These are phyloP conservation scores for Udeniomyces megalosporus DNA, from an alignment of 768 basidiomycete species.

Conservation along the genomic window DNA sequence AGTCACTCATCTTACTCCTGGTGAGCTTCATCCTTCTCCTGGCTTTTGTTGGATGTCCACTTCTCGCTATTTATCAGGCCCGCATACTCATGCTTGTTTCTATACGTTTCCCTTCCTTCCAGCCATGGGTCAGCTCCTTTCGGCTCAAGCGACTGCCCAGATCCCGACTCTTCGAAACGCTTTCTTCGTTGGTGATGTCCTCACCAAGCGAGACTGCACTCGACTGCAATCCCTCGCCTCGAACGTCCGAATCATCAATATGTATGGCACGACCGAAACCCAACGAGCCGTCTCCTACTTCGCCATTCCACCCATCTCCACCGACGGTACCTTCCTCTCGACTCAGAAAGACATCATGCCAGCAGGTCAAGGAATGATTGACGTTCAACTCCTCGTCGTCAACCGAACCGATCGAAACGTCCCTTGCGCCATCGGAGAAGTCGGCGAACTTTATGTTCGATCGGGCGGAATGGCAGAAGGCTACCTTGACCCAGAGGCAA, in stretches of 20 bases:
- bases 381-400: constrained; percentile 91
- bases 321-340: constrained; percentile 75
- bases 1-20: constrained; percentile 89
- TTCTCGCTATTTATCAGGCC: not conserved
- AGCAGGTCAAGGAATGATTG: constrained; percentile 91
- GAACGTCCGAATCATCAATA: constrained; percentile 91
- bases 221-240: constrained; percentile 81
- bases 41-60: not conserved
- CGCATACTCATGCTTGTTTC: not conserved
- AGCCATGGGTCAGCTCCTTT: constrained; percentile 96
- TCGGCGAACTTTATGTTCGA: constrained; percentile 96
- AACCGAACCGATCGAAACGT: constrained; percentile 72
- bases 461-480: constrained; percentile 91
- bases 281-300: constrained; percentile 98
- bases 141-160: constrained; percentile 62
- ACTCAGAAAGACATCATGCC: constrained; percentile 97
- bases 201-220: constrained; percentile 93
- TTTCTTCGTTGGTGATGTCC: constrained; percentile 97
- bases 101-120: not conserved
- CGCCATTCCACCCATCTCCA: constrained; percentile 64
- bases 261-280: constrained; percentile 99
- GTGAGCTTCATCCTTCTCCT: constrained; percentile 17
- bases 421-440: constrained; percentile 84
- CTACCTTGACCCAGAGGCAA: constrained; percentile 69
- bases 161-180: constrained; percentile 77